Percentiles rank a stretch among this genome's conserved stretches.
phyloP scores from a whole-genome alignment of 805 yeast species.

The Candida ortonii region DNA sequence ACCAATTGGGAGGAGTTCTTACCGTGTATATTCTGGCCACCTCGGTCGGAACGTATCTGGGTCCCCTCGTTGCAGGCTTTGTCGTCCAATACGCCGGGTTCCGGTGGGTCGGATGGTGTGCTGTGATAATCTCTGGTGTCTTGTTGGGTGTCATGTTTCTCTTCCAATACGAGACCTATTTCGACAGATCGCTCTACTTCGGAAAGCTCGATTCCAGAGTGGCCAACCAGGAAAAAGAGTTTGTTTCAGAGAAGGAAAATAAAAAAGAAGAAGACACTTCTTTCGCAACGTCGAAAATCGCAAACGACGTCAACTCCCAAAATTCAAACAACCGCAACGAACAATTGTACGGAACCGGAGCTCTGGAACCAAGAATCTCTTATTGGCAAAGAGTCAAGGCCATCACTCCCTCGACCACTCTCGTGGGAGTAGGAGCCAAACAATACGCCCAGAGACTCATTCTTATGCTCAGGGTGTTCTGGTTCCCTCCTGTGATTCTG shows the following conservation, averaged over 20 bases:
- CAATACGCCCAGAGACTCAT: slow-evolving; percentile 57
- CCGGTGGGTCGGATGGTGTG: slow-evolving; percentile 76
- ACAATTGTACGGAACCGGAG: slow-evolving; percentile 34
- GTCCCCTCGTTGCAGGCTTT: slow-evolving; percentile 78
- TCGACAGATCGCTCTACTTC: slow-evolving; percentile 49
- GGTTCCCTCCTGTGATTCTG: slow-evolving; percentile 61
- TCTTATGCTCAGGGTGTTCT: slow-evolving; percentile 52
- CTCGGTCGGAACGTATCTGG: slow-evolving; percentile 73
- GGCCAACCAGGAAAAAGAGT: slow-evolving; percentile 1
- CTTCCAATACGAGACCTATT: slow-evolving; percentile 68
- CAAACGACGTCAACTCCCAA: slow-evolving; percentile 8
- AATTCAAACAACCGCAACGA: slow-evolving; percentile 4
- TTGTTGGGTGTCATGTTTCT: slow-evolving; percentile 52
- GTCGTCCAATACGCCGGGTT: slow-evolving; percentile 59
- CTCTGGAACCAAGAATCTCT: slow-evolving; percentile 39
- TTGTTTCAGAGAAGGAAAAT: slow-evolving; percentile 7
- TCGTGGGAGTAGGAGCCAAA: slow-evolving; percentile 62
- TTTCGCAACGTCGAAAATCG: slow-evolving; percentile 2
- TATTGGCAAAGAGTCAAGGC: slow-evolving; percentile 47
- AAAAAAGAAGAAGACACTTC: slow-evolving; percentile 5
- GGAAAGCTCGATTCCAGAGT: slow-evolving; percentile 33
- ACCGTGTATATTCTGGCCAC: slow-evolving; percentile 74
- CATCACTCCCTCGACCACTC: slow-evolving; percentile 55
- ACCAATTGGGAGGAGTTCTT: slow-evolving; percentile 69
- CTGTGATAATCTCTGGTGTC: slow-evolving; percentile 62